Conservation (phyloP, 179 eudicot species). For the Spergularia azorica region DNA sequence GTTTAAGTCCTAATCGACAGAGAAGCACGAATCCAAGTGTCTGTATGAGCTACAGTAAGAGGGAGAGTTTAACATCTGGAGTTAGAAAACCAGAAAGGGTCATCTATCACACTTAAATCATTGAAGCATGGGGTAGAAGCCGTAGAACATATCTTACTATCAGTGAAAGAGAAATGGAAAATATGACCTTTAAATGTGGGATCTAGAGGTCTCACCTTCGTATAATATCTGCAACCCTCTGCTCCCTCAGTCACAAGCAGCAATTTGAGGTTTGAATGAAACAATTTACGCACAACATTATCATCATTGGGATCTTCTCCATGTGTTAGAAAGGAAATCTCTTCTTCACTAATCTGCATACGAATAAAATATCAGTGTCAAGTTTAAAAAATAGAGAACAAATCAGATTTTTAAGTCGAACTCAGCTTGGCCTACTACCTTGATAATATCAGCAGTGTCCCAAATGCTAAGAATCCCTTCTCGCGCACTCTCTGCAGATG, state of each 20-base stretch:
- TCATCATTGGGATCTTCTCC: conserved; percentile 98
- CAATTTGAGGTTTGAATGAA: conserved; percentile 88
- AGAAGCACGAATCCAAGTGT: no score
- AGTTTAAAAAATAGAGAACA: not conserved
- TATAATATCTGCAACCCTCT: conserved; percentile 93
- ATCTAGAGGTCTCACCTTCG: conserved; percentile 55
- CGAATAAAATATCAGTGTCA: conserved; percentile 21
- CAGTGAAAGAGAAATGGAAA: not conserved
- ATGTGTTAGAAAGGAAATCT: conserved; percentile 78
- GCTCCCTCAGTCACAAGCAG: conserved; percentile 97
- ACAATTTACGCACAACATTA: conserved; percentile 82
- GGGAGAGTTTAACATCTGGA: no score
- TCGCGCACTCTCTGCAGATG: conserved; percentile 79
- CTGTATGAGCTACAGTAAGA: no score
- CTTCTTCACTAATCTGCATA: conserved; percentile 84
- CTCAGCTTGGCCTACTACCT: conserved; percentile 44
- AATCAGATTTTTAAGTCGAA: not conserved
- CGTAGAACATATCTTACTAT: no score
- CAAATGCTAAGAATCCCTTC: conserved; percentile 96
- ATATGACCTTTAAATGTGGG: no score
- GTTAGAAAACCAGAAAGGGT: no score
- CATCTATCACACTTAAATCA: no score
- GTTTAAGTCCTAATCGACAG: no score
- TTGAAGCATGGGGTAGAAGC: no score
- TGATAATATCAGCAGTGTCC: conserved; percentile 93